These are phyloP conservation scores for Penicillium hesseltinei DNA, from an alignment of 2,329 filamentous ascomycete genomes.

Conservation along the genomic window DNA sequence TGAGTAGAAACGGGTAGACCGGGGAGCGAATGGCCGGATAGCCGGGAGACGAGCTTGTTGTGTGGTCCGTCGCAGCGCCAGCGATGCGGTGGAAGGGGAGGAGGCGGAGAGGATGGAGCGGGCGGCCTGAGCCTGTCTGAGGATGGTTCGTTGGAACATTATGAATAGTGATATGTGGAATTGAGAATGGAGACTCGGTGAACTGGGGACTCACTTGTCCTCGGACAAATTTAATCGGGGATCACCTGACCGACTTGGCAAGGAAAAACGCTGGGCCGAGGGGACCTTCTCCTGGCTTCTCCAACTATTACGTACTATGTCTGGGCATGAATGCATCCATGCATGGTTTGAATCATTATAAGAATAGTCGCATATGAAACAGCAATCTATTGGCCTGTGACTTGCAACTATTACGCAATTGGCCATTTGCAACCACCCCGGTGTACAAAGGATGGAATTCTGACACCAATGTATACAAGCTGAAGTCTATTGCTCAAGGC, in stretches of 20 bases:
- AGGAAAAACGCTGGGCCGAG: conserved; percentile 10
- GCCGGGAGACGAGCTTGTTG: conserved; percentile 29
- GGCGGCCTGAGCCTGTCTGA: conserved; percentile 43
- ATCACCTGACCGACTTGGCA: conserved; percentile 9
- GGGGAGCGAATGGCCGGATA: conserved; percentile 35
- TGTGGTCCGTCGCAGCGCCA: conserved; percentile 35
- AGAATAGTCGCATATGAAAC: background rate
- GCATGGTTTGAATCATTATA: background rate
- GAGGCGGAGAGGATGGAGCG: conserved; percentile 31
- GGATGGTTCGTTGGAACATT: conserved; percentile 45
- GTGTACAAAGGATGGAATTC: no score
- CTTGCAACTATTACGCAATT: background rate
- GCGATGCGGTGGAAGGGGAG: conserved; percentile 35
- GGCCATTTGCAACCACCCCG: no score
- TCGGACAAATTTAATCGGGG: conserved; percentile 11
- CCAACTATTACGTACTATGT: background rate
- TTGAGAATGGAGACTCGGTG: conserved; percentile 5
- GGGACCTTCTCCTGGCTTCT: conserved; percentile 1
- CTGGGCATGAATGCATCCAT: background rate
- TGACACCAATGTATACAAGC: background rate
- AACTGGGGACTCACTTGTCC: background rate
- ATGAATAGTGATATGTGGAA: conserved; percentile 16
- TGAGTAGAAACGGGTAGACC: conserved; percentile 44
- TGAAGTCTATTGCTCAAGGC: background rate
- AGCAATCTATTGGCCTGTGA: background rate